phyloP scores from a whole-genome alignment of 2,329 filamentous ascomycete species.

The Monilinia aucupariae region DNA sequence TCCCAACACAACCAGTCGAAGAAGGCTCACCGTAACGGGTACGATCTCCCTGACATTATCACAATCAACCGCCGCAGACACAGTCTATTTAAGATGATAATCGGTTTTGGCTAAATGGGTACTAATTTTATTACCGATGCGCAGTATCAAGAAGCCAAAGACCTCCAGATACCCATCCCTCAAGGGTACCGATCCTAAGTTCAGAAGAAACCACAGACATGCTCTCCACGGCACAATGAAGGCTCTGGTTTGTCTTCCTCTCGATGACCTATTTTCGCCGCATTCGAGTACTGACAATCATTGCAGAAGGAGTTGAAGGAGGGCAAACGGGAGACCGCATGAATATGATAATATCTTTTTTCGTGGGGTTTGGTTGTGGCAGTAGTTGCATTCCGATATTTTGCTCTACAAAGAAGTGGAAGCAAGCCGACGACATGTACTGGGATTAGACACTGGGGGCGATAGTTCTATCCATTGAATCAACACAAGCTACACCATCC shows the following conservation, averaged over 20 bases:
- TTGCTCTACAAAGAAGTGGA: constrained; percentile 25
- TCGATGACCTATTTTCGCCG: not conserved
- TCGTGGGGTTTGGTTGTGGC: constrained; percentile 28
- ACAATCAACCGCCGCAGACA: not conserved
- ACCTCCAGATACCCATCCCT: constrained; percentile 98
- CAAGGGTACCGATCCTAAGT: constrained; percentile 99
- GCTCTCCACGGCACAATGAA: constrained; percentile 98
- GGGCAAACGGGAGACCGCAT: constrained; percentile 87
- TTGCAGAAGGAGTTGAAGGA: constrained; percentile 93
- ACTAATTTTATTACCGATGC: constrained; percentile 16
- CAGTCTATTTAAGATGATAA: not conserved
- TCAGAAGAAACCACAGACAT: constrained; percentile 99
- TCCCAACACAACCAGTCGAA: constrained; percentile 44
- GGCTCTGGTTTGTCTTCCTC: constrained; percentile 64
- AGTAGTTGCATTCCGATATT: constrained; percentile 29
- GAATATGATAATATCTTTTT: constrained; percentile 38
- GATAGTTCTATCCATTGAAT: constrained; percentile 30
- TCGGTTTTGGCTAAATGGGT: not conserved
- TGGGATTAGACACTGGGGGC: constrained; percentile 22
- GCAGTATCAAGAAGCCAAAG: constrained; percentile 99
- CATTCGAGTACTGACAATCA: constrained; percentile 18
- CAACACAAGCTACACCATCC: constrained; percentile 28
- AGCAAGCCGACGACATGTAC: constrained; percentile 25
- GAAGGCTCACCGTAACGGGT: constrained; percentile 99
- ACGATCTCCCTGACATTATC: constrained; percentile 34